A percentile compares a stretch with the other conserved stretches of the same genome.
These are phyloP conservation scores for Chalciporus sphaerocephalus DNA, from an alignment of 768 basidiomycete species.

Conservation along the genomic window DNA sequence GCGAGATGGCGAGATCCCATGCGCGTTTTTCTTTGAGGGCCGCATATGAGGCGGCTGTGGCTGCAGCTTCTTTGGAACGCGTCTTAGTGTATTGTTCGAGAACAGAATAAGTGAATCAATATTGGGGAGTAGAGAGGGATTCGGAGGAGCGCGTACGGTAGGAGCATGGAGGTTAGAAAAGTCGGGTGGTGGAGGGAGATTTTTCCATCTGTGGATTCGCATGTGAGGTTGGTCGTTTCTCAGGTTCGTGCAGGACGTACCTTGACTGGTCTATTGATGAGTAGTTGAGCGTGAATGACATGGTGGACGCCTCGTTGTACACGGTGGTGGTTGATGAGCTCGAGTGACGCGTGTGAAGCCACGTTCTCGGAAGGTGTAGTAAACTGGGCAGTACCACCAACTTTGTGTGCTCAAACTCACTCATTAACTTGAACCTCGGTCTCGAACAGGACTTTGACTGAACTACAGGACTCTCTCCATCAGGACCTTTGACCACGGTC, in stretches of 20 bases:
- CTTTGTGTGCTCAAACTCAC: no score
- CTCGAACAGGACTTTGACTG: no score
- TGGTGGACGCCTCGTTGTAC: neutral
- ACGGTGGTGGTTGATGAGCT: neutral
- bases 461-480: no score
- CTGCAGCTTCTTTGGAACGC: slow-evolving; percentile 32
- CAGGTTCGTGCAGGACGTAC: slow-evolving; percentile 6
- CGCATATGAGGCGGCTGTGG: slow-evolving; percentile 50
- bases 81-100: slow-evolving; percentile 45
- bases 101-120: no score
- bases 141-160: slow-evolving; percentile 10
- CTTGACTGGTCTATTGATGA: slow-evolving; percentile 29
- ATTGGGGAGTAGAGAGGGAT: neutral
- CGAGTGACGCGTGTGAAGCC: neutral
- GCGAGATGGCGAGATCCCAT: slow-evolving; percentile 79
- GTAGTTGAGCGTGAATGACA: slow-evolving; percentile 31
- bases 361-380: no score
- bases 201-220: slow-evolving; percentile 49
- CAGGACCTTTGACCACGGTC: no score
- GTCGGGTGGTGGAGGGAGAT: slow-evolving; percentile 64
- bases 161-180: slow-evolving; percentile 47
- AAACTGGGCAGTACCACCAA: no score
- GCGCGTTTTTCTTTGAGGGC: slow-evolving; percentile 72
- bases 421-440: no score
- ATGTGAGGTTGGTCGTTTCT: neutral